phyloP scores from a whole-genome alignment of 768 basidiomycete species.

The Kwoniella botswanensis region DNA sequence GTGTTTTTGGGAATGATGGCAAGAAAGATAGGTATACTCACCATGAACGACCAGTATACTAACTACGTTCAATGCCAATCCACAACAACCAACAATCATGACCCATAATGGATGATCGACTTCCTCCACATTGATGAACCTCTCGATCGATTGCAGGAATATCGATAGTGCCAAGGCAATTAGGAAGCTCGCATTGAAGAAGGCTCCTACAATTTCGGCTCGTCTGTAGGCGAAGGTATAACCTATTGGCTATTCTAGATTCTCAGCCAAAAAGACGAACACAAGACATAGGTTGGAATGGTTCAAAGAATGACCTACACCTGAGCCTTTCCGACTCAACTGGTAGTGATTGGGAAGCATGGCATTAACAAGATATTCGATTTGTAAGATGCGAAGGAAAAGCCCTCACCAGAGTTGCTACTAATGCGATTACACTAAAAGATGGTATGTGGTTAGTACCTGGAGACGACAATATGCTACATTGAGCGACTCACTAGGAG shows the following conservation, averaged over 20 bases:
- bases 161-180: constrained; percentile 66
- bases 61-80: constrained; percentile 63
- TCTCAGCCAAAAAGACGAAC: not conserved
- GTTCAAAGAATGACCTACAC: not conserved
- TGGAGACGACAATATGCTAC: constrained; percentile 57
- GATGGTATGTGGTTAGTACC: not conserved
- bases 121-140: constrained; percentile 63
- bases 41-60: constrained; percentile 64
- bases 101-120: constrained; percentile 62
- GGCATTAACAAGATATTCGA: no score
- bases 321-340: constrained; percentile 1
- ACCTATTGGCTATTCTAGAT: constrained; percentile 60
- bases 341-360: not conserved
- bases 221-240: constrained; percentile 68
- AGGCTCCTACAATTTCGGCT: constrained; percentile 66
- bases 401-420: not conserved
- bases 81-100: constrained; percentile 63
- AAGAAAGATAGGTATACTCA: constrained; percentile 42
- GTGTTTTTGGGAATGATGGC: constrained; percentile 60
- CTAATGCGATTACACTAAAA: constrained; percentile 1
- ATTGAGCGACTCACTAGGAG: constrained; percentile 13
- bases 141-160: constrained; percentile 64
- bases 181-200: constrained; percentile 66
- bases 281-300: no score
- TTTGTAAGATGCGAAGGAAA: not conserved